These are phyloP conservation scores for Fusarium miscanthi DNA, from an alignment of 2,329 filamentous ascomycete genomes.

Conservation along the genomic window DNA sequence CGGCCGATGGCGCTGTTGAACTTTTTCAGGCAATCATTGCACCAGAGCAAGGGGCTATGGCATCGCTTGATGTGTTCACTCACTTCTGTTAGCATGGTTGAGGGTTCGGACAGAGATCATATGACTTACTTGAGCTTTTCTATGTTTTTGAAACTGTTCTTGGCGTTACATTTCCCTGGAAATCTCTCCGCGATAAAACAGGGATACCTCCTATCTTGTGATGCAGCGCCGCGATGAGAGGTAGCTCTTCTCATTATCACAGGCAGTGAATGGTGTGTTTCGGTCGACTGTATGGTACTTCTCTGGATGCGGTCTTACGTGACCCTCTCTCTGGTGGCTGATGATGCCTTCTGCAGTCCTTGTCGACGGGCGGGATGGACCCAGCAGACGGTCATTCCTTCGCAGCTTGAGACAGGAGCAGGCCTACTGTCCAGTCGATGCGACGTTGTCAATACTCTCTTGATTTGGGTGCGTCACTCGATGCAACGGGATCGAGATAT, in stretches of 20 bases:
- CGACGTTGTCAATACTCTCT: background rate
- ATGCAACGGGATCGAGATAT: background rate
- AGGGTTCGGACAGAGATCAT: accelerated
- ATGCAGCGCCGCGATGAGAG: background rate
- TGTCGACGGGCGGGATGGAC: background rate
- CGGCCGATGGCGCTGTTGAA: background rate
- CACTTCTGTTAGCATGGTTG: background rate
- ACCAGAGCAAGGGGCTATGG: background rate
- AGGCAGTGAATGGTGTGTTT: background rate
- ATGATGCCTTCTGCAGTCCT: background rate
- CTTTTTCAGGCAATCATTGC: conserved; percentile 7
- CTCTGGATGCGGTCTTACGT: too few species aligned
- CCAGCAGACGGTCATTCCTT: background rate
- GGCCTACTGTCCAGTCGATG: background rate
- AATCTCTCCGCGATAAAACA: background rate
- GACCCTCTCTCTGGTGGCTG: background rate
- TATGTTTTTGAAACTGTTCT: background rate
- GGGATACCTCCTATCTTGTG: background rate
- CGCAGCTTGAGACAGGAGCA: background rate
- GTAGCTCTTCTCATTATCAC: conserved; percentile 5
- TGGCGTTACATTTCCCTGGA: background rate
- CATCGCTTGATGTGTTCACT: conserved; percentile 14
- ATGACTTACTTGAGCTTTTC: conserved; percentile 10
- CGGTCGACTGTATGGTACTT: background rate
- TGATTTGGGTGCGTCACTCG: background rate